Base-by-base conservation (phyloP, 2,329 filamentous ascomycete species). In the Rutstroemia sp. region DNA sequence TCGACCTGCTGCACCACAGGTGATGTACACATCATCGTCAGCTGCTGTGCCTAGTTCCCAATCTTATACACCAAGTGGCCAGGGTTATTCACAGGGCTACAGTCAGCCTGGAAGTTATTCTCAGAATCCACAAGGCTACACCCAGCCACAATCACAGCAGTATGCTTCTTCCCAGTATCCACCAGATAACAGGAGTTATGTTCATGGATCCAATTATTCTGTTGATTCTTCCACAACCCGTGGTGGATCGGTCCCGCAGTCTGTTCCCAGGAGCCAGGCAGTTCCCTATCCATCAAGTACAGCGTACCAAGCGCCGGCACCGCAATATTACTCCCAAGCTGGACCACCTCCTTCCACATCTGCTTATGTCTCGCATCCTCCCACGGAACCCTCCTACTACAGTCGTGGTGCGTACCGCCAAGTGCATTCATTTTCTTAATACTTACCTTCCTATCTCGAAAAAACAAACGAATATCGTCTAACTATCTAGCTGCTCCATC, bases 351-450 rank as follows among this genome's bases (percentile, higher is more conserved):
- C 67, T 51, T 65, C 65, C 58, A 66, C 72, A 38, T 73, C 73
- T 59, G 64, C 69, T 62, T 66, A 65, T 62, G 27, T 62, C 5
- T 55, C 63, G 23, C 78, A 78, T 65, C 73, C 78, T 58, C 68
- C 46, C 50, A 45, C 73, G 67, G 80, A 82, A 68, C 72, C 79
- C 47, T 76, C 77, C 61, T 81, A 78, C 63, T 50, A 46, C 21
- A 79, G 79, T 73, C 81, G 81, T 76, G 80, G 81, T 80, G 77
- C 77, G 78, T 84, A 79, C 73, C 61, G 58, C 63, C 56, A 68
- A 57, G 58, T 56, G 51, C 60, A 57, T 58, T 16, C 25, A 39
- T 52, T 59, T 59, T 60, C 59, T 50, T 54, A 51, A 49, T 55
- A 44, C 54, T 51, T 58, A 38, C 50, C 34, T 46, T 30, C 42